Evolutionary conservation across 495 filamentous ascomycete genomes (phyloP).

Genomic region (Podospora pseudopauciseta): DNA sequence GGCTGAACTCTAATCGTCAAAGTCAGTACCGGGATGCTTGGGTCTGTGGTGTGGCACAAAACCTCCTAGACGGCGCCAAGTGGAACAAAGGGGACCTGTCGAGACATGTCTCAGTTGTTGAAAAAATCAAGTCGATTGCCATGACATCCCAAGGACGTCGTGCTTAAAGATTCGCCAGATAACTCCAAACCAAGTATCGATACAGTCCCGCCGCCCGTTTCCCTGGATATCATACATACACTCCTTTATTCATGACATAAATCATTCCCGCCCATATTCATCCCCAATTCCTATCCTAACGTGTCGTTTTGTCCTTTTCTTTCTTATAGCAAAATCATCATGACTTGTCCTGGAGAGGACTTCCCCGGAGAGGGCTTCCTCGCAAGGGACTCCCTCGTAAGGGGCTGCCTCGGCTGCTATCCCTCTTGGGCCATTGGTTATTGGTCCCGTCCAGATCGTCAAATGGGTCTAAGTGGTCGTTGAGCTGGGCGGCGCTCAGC

Average conservation of each 20-base stretch:
- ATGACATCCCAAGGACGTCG: background rate
- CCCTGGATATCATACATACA: constrained; percentile 8
- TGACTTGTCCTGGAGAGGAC: background rate
- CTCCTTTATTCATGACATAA: constrained; percentile 3
- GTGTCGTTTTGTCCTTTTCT: background rate
- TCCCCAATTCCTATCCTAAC: background rate
- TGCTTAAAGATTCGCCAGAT: background rate
- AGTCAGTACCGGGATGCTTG: background rate
- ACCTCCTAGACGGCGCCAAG: background rate
- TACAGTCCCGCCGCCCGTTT: background rate
- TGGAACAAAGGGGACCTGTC: background rate
- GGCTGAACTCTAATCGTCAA: background rate
- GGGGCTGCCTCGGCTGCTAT: constrained; percentile 2
- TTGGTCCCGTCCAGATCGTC: constrained; percentile 15
- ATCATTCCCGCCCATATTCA: background rate
- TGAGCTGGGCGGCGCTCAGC: constrained; percentile 6
- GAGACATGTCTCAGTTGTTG: background rate
- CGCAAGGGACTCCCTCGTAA: no score
- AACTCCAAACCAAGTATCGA: background rate
- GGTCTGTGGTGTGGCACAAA: background rate
- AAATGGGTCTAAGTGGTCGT: constrained; percentile 21
- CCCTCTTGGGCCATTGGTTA: constrained; percentile 16
- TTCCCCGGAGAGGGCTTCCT: background rate
- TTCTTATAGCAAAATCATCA: background rate
- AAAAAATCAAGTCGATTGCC: background rate